These are phyloP conservation scores for Rosa lucieae DNA, from an alignment of 306 rosid species.

Conservation along the genomic window DNA sequence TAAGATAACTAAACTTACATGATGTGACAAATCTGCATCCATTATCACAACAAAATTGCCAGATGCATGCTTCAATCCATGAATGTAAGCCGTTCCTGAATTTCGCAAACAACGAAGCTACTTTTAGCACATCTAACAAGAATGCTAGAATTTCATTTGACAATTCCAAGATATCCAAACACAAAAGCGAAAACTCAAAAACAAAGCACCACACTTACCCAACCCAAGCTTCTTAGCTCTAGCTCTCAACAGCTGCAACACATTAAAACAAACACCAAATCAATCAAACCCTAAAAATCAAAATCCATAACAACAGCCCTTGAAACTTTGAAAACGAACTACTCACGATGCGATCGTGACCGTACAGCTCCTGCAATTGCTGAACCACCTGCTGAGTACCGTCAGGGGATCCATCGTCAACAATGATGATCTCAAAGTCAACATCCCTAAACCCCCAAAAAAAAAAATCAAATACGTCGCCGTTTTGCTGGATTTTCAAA, in stretches of 20 bases:
- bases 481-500: background rate
- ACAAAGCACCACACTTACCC: slow-evolving; percentile 46
- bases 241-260: slow-evolving; percentile 74
- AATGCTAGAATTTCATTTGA: slow-evolving; percentile 17
- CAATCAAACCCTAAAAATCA: background rate
- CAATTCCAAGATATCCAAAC: slow-evolving; percentile 11
- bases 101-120: slow-evolving; percentile 1
- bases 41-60: slow-evolving; percentile 92
- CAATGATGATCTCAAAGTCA: slow-evolving; percentile 85
- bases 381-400: slow-evolving; percentile 86
- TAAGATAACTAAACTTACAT: slow-evolving; percentile 53
- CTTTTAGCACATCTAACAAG: background rate
- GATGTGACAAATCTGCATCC: slow-evolving; percentile 97
- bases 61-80: slow-evolving; percentile 92
- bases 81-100: slow-evolving; percentile 93
- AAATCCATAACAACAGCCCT: background rate
- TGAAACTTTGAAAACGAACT: slow-evolving; percentile 5
- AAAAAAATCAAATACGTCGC: background rate
- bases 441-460: slow-evolving; percentile 47
- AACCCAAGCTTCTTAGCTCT: slow-evolving; percentile 92
- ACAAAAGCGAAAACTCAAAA: background rate
- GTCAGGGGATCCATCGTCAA: slow-evolving; percentile 98
- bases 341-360: slow-evolving; percentile 87
- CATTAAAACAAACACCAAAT: background rate
- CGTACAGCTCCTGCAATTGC: slow-evolving; percentile 82